phyloP scores from a whole-genome alignment of 148 eudicot genomes.

The Beta vulgaris region DNA sequence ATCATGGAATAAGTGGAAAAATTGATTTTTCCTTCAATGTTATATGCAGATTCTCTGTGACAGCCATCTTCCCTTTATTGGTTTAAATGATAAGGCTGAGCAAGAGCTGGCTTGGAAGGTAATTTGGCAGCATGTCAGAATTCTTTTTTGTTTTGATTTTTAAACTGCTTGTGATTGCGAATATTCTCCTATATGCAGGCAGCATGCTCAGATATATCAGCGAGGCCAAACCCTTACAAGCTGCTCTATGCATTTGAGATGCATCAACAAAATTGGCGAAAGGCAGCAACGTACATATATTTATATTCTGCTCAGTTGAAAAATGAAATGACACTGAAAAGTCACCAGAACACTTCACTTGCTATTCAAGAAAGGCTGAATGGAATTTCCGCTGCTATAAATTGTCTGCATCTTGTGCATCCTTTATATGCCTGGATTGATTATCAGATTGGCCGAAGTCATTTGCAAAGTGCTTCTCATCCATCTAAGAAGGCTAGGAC shows the following conservation, averaged over 20 bases:
- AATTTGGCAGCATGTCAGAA: constrained; percentile 11
- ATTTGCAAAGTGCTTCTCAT: constrained; percentile 44
- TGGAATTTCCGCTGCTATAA: constrained; percentile 84
- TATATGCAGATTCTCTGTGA: constrained; percentile 76
- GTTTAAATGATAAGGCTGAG: constrained; percentile 83
- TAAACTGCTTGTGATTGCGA: not conserved
- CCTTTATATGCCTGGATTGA: constrained; percentile 93
- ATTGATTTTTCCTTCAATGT: not conserved
- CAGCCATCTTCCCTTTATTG: constrained; percentile 82
- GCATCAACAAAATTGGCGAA: constrained; percentile 95
- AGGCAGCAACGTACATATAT: constrained; percentile 85
- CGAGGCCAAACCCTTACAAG: constrained; percentile 77
- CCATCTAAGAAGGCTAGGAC: constrained; percentile 82
- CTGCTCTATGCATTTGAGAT: constrained; percentile 89
- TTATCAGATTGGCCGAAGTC: constrained; percentile 47
- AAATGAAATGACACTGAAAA: constrained; percentile 51
- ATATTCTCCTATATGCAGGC: constrained; percentile 53
- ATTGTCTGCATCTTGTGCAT: constrained; percentile 89
- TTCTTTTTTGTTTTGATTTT: constrained; percentile 2
- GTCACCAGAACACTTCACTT: constrained; percentile 49
- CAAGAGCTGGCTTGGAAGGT: constrained; percentile 96
- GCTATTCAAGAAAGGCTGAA: constrained; percentile 86
- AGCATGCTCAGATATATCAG: constrained; percentile 68
- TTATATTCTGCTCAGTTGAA: constrained; percentile 59
- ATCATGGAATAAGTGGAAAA: not conserved